Base-by-base conservation (phyloP, 257 asterid species). In the Nicotiana noctiflora region DNA sequence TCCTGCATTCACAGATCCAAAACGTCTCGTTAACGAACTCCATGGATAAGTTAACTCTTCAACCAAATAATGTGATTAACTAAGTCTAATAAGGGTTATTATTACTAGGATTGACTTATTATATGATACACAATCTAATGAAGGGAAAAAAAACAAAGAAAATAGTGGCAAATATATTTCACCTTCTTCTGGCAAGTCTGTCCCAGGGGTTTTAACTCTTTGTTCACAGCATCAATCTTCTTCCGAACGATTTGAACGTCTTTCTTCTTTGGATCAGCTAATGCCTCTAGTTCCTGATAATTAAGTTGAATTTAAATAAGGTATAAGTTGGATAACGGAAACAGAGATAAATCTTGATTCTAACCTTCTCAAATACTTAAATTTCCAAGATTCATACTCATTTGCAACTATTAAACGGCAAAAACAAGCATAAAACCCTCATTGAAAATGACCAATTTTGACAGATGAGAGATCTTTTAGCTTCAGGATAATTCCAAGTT, bases 181-280 rank as follows among this genome's bases (percentile, higher is more conserved):
- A 83, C 95, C 92, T 89, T 91, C 86, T 89, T 91, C 82, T 88
- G 91, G 84, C 90, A 88, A 56, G 82, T 82, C 5, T 61, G 76
- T 61, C 94, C 93, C 74, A 89, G 68, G 2, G 86, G 76, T 83
- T 89, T 91, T n/a, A 88, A 81, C 61, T 91, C 94, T 85, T 90
- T 82, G 87, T 86, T 86, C 17, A 90, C 76, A 2, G 86, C 44
- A 44, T 90, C 93, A 15, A 91, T 84, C 81, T 79, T 86, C 82
- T 91, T 91, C 77, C 95, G 87, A 8, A 89, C 86, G 29, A 49
- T 46, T 29, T 87, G 84, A 40, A 89, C 93, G 57, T 89, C 95
- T 80, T 91, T 91, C 83, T 83, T 87, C 90, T 77, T 89, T 2
- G 95, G 95, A 89, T 91, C 95, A 12, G 82, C 76, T 77, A 91